Conservation (phyloP, 352 stramenopile species). For the Globisporangium ultimum region DNA sequence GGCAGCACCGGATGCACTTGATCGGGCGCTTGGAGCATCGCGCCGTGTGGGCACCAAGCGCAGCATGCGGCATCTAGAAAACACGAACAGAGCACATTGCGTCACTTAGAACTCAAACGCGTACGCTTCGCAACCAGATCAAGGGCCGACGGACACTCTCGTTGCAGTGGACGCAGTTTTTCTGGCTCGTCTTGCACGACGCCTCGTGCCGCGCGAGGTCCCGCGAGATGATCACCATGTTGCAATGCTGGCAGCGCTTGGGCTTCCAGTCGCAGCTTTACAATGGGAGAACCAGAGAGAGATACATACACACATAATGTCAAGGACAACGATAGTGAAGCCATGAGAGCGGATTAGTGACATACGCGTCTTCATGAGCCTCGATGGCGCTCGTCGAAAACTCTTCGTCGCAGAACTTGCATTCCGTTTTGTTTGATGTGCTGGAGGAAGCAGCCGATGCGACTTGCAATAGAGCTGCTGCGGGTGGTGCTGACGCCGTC, state of each 20-base stretch:
- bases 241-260: constrained; percentile 74
- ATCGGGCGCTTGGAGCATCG: constrained; percentile 74
- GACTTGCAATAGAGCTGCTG: neutral
- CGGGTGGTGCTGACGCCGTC: constrained; percentile 4
- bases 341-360: neutral
- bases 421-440: constrained; percentile 35
- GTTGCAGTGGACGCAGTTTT: constrained; percentile 63
- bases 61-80: constrained; percentile 49
- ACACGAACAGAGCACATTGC: neutral
- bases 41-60: constrained; percentile 40
- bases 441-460: neutral
- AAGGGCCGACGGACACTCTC: constrained; percentile 36
- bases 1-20: constrained; percentile 80
- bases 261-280: constrained; percentile 75
- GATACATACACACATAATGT: neutral
- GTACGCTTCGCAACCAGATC: neutral
- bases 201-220: constrained; percentile 61
- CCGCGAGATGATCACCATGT: constrained; percentile 77
- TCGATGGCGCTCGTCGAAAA: constrained; percentile 50
- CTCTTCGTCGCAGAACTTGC: constrained; percentile 82
- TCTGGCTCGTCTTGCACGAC: constrained; percentile 61
- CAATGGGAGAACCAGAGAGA: neutral
- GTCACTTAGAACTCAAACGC: neutral
- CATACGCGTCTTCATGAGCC: constrained; percentile 56
- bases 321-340: neutral